Evolutionary conservation across 805 yeast species (phyloP), one percentile per base, ranked within the genome.

Genomic region (Lachancea sp.): DNA sequence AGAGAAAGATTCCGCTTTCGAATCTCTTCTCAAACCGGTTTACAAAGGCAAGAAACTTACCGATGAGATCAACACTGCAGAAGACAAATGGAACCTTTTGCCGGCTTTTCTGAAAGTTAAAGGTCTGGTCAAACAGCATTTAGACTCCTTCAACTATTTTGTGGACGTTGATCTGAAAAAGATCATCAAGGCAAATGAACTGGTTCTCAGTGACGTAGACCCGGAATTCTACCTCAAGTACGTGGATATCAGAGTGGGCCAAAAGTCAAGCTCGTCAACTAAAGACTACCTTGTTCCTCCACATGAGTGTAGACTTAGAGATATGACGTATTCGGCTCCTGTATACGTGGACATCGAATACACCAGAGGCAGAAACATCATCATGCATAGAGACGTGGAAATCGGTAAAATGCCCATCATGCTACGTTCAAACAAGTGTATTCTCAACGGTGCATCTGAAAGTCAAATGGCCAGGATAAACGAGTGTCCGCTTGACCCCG

Each of bases 361-460:
- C 62, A 93, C 98, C 0, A 77, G 97, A 62, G 99, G 98, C 30
- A 74, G 91, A 51, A 89, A 88, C 65, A 86, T 93, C 63, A 86
- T 91, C 54, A 79, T 87, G 72, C 91, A 88, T 56, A 77, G 85
- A 57, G 95, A 88, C 60, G 76, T 93, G 49, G 97, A 90, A 62
- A 91, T 93, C 49, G 99, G 99, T 30, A 78, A 95, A 59, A 93
- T 93, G 96, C 99, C 99, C n/a, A 82, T 93, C 58, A 93, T 93
- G 99, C 74, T 93, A 56, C 75, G 97, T 56, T 85, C 96, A 20
- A 86, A 88, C 62, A 88, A 89, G 63, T 93, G 99, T 74, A 81
- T 87, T 30, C 70, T 93, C 48, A 79, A 79, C 50, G 95, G 89
- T 16, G 80, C 85, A 39, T 72, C 79, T 41, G 96, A 91, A 58